phyloP scores from a whole-genome alignment of 2,329 filamentous ascomycete genomes.

The Fusarium foetens region DNA sequence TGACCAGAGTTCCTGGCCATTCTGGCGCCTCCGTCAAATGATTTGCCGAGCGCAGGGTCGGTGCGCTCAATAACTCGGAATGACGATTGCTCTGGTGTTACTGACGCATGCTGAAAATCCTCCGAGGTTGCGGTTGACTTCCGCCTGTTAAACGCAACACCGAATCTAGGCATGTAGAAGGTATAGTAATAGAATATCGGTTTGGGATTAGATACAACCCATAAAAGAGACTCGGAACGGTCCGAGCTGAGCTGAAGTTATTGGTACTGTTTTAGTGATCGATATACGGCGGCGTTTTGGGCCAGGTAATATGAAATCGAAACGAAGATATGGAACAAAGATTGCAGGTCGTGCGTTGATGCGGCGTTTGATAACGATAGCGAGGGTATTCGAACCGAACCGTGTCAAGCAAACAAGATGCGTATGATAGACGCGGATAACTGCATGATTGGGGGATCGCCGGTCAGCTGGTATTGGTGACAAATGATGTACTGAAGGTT shows the following conservation, averaged over 20 bases:
- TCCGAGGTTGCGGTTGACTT: constrained; percentile 67
- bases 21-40: constrained; percentile 62
- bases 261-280: constrained; percentile 26
- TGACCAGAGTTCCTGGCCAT: constrained; percentile 53
- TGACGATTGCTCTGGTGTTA: constrained; percentile 60
- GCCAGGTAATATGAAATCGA: constrained; percentile 17
- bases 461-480: constrained; percentile 35
- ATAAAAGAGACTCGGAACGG: constrained; percentile 35
- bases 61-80: constrained; percentile 68
- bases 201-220: constrained; percentile 41
- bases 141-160: constrained; percentile 67
- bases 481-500: constrained; percentile 20
- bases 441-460: constrained; percentile 43
- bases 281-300: constrained; percentile 26
- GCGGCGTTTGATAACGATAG: constrained; percentile 13
- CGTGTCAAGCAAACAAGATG: constrained; percentile 40
- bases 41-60: constrained; percentile 57
- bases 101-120: constrained; percentile 62
- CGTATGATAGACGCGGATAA: constrained; percentile 39
- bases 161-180: constrained; percentile 70
- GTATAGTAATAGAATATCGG: constrained; percentile 26
- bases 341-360: constrained; percentile 33
- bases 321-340: constrained; percentile 25
- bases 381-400: constrained; percentile 39
- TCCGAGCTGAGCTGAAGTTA: constrained; percentile 12